Evolutionary conservation across 768 basidiomycete genomes (phyloP), one percentile per base, ranked within the genome.

Genomic region (Infundibulicybe gibba): DNA sequence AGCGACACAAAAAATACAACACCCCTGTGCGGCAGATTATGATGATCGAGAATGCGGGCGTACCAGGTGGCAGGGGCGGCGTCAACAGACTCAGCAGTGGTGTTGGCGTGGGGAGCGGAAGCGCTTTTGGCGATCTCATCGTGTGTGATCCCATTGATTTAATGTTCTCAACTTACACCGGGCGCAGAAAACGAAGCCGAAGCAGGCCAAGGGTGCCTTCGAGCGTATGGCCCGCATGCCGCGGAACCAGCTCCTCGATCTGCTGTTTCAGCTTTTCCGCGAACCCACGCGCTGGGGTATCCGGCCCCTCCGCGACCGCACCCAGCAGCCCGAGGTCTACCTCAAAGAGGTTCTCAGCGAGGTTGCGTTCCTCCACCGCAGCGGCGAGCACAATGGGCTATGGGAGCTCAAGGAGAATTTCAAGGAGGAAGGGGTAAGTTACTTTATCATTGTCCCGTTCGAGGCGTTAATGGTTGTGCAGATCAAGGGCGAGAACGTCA

Each of bases 141-240:
- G 87, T 90, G 57, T 57, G 85, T 72, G 10, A 49, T 49, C 40
- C 31, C 32, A 41, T 41, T 48, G 44, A 41, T 34, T 40, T 46
- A 50, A 33, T 42, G 10, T 41, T 49, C 19, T 3, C 5, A 3
- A 19, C 20, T 17, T 9, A 14, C 32, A 33, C 12, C 21, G n/a
- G 30, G 15, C 16, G 11, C 52, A 85, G 85, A 80, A 79, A 75
- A 72, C 80, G 13, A 89, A 85, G 65, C 77, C 69, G 33, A 89
- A 86, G 61, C 74, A 70, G 1, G 63, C 73, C 14, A 88, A 89
- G 54, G 85, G 85, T 21, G 70, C 78, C 12, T 87, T 87, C 67
- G 90, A 94, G 65, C 87, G 89, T 54, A 87, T 90, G 80, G 85
- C 88, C n/a, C 89, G 94, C 61, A 84, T 97, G 67, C 90, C 91